Conservation (phyloP, 2,329 filamentous ascomycete species). For the Shiraia sp. region DNA sequence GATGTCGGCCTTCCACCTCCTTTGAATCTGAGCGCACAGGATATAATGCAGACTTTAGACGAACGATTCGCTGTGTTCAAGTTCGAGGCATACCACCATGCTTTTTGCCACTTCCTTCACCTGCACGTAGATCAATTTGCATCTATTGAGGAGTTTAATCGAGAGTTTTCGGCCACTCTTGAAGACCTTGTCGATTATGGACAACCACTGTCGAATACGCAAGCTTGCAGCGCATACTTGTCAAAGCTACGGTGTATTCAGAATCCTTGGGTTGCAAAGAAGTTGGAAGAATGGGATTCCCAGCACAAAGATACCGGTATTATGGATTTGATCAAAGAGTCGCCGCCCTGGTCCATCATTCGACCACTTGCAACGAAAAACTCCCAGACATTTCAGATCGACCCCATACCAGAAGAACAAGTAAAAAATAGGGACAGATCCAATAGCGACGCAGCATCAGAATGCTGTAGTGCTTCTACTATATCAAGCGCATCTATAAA, state of each 20-base stretch:
- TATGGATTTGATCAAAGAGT: slow-evolving; percentile 34
- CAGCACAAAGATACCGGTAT: slow-evolving; percentile 23
- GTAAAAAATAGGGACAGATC: slow-evolving; percentile 21
- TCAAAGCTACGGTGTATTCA: slow-evolving; percentile 44
- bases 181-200: slow-evolving; percentile 41
- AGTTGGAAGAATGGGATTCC: slow-evolving; percentile 37
- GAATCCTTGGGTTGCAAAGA: slow-evolving; percentile 42
- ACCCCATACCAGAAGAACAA: slow-evolving; percentile 28
- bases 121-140: slow-evolving; percentile 41
- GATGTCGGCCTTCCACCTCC: slow-evolving; percentile 41
- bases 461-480: slow-evolving; percentile 17
- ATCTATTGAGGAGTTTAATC: slow-evolving; percentile 40
- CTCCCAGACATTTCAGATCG: slow-evolving; percentile 17
- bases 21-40: slow-evolving; percentile 32
- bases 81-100: slow-evolving; percentile 43
- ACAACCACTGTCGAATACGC: slow-evolving; percentile 36
- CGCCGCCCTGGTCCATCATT: slow-evolving; percentile 37
- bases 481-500: slow-evolving; percentile 23
- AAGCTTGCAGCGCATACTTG: slow-evolving; percentile 45
- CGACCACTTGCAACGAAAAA: slow-evolving; percentile 26
- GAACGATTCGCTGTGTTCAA: slow-evolving; percentile 31
- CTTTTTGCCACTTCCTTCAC: slow-evolving; percentile 44
- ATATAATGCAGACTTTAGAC: slow-evolving; percentile 40
- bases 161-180: slow-evolving; percentile 35
- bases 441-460: slow-evolving; percentile 19